A percentile compares a stretch with the other conserved stretches of the same genome.
phyloP scores from a whole-genome alignment of 345 rosid genomes.

The Mercurialis annua region DNA sequence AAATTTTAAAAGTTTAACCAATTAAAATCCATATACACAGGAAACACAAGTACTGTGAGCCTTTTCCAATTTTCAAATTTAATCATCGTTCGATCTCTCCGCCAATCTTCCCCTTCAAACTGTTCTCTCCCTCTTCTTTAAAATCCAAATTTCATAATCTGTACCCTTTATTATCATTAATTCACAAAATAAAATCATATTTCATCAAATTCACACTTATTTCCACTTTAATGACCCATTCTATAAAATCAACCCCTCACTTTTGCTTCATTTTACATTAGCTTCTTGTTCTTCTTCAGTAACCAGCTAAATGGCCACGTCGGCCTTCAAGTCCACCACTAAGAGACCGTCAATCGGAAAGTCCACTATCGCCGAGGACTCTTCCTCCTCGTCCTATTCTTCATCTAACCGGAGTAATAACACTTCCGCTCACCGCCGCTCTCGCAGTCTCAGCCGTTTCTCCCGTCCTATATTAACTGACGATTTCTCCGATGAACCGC shows the following conservation, averaged over 20 bases:
- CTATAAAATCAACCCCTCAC: neutral
- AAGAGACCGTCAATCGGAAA: conserved; percentile 42
- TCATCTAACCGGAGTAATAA: conserved; percentile 26
- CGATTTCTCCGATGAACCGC: conserved; percentile 32
- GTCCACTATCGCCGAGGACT: conserved; percentile 43
- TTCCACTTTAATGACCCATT: neutral
- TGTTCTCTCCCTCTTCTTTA: neutral
- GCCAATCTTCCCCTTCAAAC: conserved; percentile 11
- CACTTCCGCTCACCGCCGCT: conserved; percentile 52
- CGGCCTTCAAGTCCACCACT: conserved; percentile 65
- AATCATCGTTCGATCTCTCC: conserved; percentile 12
- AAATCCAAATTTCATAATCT: neutral
- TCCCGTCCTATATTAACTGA: conserved; percentile 46
- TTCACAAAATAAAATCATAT: no score
- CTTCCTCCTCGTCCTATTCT: conserved; percentile 47
- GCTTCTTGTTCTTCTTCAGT: neutral
- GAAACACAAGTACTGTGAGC: no score
- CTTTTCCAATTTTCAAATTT: conserved; percentile 6
- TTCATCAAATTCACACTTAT: neutral
- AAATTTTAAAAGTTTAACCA: no score
- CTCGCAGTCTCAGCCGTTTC: conserved; percentile 88
- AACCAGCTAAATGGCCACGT: conserved; percentile 55
- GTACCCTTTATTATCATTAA: neutral
- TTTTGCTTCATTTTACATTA: neutral
- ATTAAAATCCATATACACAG: no score